Percentiles rank a stretch among this genome's conserved stretches.
phyloP scores from a whole-genome alignment of 495 filamentous ascomycete genomes.

The Daldinia childiae region DNA sequence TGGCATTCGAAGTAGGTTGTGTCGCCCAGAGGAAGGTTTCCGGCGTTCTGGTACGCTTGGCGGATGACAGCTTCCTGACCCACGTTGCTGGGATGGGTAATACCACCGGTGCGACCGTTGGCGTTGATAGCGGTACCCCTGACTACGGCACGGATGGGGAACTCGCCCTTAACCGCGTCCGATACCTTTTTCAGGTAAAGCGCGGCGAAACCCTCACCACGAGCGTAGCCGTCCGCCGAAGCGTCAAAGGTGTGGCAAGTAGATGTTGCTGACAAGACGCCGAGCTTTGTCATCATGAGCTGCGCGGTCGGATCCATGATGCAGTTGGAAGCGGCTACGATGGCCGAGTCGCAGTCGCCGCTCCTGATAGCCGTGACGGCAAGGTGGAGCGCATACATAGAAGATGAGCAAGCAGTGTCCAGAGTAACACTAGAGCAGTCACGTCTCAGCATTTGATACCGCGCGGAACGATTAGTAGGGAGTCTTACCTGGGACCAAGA shows the following conservation, averaged over 20 bases:
- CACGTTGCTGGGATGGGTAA: constrained; percentile 58
- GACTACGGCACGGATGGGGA: constrained; percentile 66
- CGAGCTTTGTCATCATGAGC: constrained; percentile 38
- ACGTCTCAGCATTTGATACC: not conserved
- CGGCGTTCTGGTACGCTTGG: constrained; percentile 50
- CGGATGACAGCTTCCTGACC: constrained; percentile 62
- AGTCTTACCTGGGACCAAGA: constrained; percentile 49
- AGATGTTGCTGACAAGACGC: constrained; percentile 39
- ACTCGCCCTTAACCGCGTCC: constrained; percentile 56
- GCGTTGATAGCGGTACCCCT: constrained; percentile 61
- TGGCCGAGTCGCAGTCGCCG: constrained; percentile 58
- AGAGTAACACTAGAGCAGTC: constrained; percentile 57
- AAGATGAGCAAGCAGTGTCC: constrained; percentile 62
- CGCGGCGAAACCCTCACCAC: constrained; percentile 64
- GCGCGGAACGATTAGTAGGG: not conserved
- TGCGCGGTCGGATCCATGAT: constrained; percentile 52
- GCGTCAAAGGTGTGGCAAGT: constrained; percentile 58
- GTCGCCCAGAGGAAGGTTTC: constrained; percentile 48
- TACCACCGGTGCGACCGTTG: constrained; percentile 60
- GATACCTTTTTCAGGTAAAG: constrained; percentile 65
- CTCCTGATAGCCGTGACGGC: constrained; percentile 60
- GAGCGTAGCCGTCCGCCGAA: constrained; percentile 69
- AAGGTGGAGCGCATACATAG: constrained; percentile 62
- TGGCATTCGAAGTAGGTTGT: constrained; percentile 61
- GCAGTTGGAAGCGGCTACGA: constrained; percentile 57